These are phyloP conservation scores for Paradendryphiella salina DNA, from an alignment of 2,329 filamentous ascomycete genomes.

Conservation along the genomic window DNA sequence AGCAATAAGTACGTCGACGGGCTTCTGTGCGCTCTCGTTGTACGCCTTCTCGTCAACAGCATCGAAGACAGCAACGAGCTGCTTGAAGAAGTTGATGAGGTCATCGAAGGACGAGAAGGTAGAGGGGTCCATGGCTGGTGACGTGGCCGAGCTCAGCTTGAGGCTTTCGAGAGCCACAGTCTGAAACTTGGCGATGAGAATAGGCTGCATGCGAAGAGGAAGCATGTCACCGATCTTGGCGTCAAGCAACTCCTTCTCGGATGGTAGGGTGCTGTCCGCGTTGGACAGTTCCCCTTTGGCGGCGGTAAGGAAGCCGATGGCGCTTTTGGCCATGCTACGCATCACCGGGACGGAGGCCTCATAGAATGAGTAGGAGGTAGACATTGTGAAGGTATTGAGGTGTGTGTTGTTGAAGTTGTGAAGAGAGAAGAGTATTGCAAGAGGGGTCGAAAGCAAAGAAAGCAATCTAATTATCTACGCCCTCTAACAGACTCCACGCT, in stretches of 20 bases:
- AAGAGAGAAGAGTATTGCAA: not conserved
- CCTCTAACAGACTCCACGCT: not conserved
- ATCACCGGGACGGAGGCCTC: conserved; percentile 22
- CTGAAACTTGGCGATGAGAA: conserved; percentile 21
- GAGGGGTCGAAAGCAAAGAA: not conserved
- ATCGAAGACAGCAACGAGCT: conserved; percentile 15
- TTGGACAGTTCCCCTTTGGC: conserved; percentile 24
- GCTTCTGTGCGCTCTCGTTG: conserved; percentile 24
- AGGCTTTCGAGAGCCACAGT: conserved; percentile 11
- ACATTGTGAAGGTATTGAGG: conserved; percentile 15
- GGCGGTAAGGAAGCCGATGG: conserved; percentile 20
- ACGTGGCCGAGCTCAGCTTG: conserved; percentile 9
- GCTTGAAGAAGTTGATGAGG: conserved; percentile 28
- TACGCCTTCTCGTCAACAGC: conserved; percentile 23
- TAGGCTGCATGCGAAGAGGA: conserved; percentile 27
- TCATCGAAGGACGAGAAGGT: conserved; percentile 21
- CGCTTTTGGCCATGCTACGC: conserved; percentile 12
- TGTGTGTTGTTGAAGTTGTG: not conserved
- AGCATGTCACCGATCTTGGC: conserved; percentile 24
- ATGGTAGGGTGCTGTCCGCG: conserved; percentile 9
- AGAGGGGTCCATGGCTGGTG: conserved; percentile 12
- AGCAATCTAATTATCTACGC: not conserved
- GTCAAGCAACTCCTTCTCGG: conserved; percentile 25
- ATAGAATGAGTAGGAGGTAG: conserved; percentile 25
- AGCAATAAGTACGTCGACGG: conserved; percentile 15